Base-by-base conservation (phyloP, 495 filamentous ascomycete species). In the Neurospora sp. region DNA sequence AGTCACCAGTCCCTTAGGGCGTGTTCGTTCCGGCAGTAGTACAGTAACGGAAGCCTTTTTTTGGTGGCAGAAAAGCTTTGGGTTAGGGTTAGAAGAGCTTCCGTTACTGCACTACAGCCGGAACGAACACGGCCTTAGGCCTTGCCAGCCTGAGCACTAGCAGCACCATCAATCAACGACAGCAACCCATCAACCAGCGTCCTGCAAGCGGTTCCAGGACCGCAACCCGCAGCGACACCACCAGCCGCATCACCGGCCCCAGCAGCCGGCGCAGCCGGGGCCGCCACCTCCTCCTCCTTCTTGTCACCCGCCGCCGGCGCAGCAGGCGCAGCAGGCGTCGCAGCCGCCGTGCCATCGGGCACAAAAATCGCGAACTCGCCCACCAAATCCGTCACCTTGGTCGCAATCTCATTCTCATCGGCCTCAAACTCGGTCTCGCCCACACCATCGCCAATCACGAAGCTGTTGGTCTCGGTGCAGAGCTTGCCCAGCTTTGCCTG, bases 381-480 rank as follows among this genome's bases (percentile, higher is more conserved):
- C 37, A 76, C 77, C 71, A 84, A 66, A 72, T 81, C 76, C n/a
- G 16, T n/a, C n/a, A 82, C 80, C 5, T 74, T 83, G 0, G 82
- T 70, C 0, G 82, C 79, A 2, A 82, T 62, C 77, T 84, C 83
- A 70, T 82, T 83, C 78, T 85, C 83, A n/a, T 83, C 83, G n/a
- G 27, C 79, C 74, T 85, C 83, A 69, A 85, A 85, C 74, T 84
- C 83, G 20, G 79, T 72, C 80, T 85, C 83, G 71, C 82, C 82
- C 0, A 82, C 60, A 37, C 74, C 73, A 18, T 74, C 79, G 35
- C 78, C 80, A 69, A 83, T 79, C 66, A 83, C 77, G 39, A 85
- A 84, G 6, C 71, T 72, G 23, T 78, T 77, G 27, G 79, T 75
- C 73, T 83, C 82, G 16, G 76, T 27, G 75, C 79, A 80, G 39